phyloP scores from a whole-genome alignment of 768 basidiomycete genomes.

The Suillus weaverae region DNA sequence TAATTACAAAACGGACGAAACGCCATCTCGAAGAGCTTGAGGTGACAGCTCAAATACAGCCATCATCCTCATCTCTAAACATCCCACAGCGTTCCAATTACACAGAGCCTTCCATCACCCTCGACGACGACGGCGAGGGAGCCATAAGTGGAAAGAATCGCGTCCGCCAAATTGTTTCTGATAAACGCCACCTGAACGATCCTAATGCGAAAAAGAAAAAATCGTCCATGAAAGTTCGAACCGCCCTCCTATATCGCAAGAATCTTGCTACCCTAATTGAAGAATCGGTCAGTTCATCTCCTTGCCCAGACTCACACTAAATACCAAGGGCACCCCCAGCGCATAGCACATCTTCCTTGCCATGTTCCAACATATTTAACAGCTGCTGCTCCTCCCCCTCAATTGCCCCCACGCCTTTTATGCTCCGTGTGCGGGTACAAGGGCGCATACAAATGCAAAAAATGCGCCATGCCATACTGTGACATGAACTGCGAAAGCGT shows the following conservation, averaged over 20 bases:
- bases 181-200: conserved; percentile 24
- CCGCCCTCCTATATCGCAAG: conserved; percentile 81
- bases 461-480: conserved; percentile 77
- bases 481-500: conserved; percentile 69
- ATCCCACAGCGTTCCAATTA: conserved; percentile 73
- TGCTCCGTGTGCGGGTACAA: conserved; percentile 90
- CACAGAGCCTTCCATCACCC: conserved; percentile 51
- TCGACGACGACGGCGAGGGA: conserved; percentile 49
- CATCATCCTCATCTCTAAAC: conserved; percentile 3
- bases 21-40: conserved; percentile 85
- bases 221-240: conserved; percentile 77
- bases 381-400: conserved; percentile 57
- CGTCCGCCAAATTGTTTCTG: conserved; percentile 1
- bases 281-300: conserved; percentile 65
- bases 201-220: conserved; percentile 60
- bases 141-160: conserved; percentile 45
- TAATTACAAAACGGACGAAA: conserved; percentile 74
- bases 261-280: conserved; percentile 71
- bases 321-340: conserved; percentile 37
- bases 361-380: conserved; percentile 70
- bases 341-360: conserved; percentile 53
- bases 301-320: background rate
- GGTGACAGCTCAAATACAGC: conserved; percentile 36
- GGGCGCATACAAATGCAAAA: conserved; percentile 76
- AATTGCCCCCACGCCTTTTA: conserved; percentile 65